Evolutionary conservation across 2,329 filamentous ascomycete genomes (phyloP).

Genomic region (Dactylellina sp.): DNA sequence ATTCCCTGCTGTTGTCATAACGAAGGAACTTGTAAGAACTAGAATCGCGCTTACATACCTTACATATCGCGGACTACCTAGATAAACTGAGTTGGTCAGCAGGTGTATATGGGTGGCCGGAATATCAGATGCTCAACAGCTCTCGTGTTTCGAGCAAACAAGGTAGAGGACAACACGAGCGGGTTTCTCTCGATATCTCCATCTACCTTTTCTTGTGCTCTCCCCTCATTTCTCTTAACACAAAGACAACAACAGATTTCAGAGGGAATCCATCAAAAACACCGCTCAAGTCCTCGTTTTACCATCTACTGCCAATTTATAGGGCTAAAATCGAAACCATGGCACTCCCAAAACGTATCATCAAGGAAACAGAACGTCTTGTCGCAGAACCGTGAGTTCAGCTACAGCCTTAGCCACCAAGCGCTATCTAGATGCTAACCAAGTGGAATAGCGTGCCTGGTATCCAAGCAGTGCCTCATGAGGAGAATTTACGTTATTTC

Average conservation of each 20-base stretch:
- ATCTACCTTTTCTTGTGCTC: not conserved
- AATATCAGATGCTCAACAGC: too few relatives aligned
- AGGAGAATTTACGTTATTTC: constrained; percentile 97
- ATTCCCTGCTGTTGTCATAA: too few relatives aligned
- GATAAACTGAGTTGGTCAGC: too few relatives aligned
- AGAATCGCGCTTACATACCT: too few relatives aligned
- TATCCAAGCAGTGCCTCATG: constrained; percentile 94
- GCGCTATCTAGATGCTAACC: constrained; percentile 39
- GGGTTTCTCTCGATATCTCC: constrained; percentile 13
- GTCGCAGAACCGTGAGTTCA: constrained; percentile 91
- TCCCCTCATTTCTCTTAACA: not conserved
- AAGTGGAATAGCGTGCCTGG: constrained; percentile 79
- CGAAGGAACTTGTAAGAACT: too few relatives aligned
- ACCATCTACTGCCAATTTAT: not conserved
- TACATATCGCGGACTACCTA: too few relatives aligned
- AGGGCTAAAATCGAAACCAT: constrained; percentile 62
- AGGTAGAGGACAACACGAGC: constrained; percentile 34
- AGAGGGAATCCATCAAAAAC: too few relatives aligned
- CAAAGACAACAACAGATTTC: too few relatives aligned
- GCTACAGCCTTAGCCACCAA: constrained; percentile 13
- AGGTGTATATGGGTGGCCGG: too few relatives aligned
- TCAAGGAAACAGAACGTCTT: constrained; percentile 98
- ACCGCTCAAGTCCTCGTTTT: not conserved
- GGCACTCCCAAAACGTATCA: constrained; percentile 93
- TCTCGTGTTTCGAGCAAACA: too few relatives aligned